Base-by-base conservation (phyloP, 2,329 filamentous ascomycete species). In the Zymoseptoria tritici region DNA sequence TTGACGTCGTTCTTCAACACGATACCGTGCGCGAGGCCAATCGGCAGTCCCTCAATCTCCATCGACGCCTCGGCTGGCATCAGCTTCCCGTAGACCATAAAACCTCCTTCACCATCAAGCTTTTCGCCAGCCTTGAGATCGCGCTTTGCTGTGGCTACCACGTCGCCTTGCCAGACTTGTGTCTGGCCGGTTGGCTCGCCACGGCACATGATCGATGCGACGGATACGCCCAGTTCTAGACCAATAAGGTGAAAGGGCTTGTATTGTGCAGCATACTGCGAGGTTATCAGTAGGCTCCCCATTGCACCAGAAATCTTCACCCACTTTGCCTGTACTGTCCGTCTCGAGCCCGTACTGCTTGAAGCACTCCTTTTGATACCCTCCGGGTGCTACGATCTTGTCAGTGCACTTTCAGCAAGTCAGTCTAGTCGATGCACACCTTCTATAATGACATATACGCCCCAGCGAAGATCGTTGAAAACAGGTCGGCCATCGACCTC, bases 191-290 rank as follows among this genome's bases (percentile, higher is more conserved):
- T 79, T 16, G 77, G 77, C 66, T 80, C 77, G 42, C 75, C 75
- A 7, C 77, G 75, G 56, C 74, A 74, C 76, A 78, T 77, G 64
- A 78, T 79, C 29, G 62, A 74, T 5, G 77, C 77, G 16, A 79
- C 67, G 2, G 75, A 77, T 19, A 78, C 68, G 4, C 78, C 77
- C 2, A 80, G 72, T 64, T 80, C 78, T 9, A 79, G 72, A 8
- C 77, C 76, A 57, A 80, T 80, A 20, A 80, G 70, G 64, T 79
- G 77, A 62, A 76, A 80, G 11, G 77, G 77, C 68, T 79, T 79
- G 69, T 75, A 79, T 62, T 79, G 75, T 2, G 73, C 75, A 4
- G 77, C 76, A 59, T 78, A 78, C 59, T 71, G 46, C 16, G 21
- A 19, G 26, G 5, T 16, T 46, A 16, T 46, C 16, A 46, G 36